phyloP scores from a whole-genome alignment of 257 asterid genomes.

The Phtheirospermum japonicum region DNA sequence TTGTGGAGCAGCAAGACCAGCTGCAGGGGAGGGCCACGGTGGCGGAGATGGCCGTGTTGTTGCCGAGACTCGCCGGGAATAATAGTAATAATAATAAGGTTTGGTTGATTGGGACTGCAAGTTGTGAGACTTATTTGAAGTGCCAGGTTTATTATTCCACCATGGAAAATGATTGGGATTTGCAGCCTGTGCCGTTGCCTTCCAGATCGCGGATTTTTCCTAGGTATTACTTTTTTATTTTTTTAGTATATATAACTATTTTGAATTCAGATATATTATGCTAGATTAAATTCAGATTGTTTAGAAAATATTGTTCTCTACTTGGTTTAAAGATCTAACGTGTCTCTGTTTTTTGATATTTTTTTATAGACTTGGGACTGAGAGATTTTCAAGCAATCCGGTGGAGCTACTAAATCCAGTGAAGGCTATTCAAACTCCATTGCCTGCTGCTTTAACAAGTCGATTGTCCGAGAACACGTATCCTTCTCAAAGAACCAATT shows the following conservation, averaged over 20 bases:
- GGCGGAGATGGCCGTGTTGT: slow-evolving; percentile 55
- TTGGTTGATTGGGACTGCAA: slow-evolving; percentile 87
- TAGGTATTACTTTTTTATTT: slow-evolving; percentile 42
- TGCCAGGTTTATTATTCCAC: slow-evolving; percentile 82
- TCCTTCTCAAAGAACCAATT: slow-evolving; percentile 30
- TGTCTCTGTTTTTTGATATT: background rate
- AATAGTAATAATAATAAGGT: slow-evolving; percentile 30
- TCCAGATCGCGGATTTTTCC: slow-evolving; percentile 60
- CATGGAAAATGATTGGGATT: slow-evolving; percentile 87
- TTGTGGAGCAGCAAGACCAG: slow-evolving; percentile 56
- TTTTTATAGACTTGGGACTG: slow-evolving; percentile 35
- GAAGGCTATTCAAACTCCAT: slow-evolving; percentile 32
- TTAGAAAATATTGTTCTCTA: background rate
- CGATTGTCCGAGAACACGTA: slow-evolving; percentile 37
- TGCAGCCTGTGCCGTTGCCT: slow-evolving; percentile 79
- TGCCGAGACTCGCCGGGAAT: slow-evolving; percentile 38
- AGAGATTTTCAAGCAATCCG: slow-evolving; percentile 35
- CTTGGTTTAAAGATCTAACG: background rate
- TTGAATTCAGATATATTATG: background rate
- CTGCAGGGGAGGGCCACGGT: slow-evolving; percentile 42
- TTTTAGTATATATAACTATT: background rate
- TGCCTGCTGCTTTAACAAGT: slow-evolving; percentile 35
- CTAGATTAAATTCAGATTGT: slow-evolving; percentile 1
- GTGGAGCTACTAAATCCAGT: slow-evolving; percentile 39
- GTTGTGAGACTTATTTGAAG: slow-evolving; percentile 90